Evolutionary conservation across 345 rosid species (phyloP), one percentile per base, ranked within the genome.

Genomic region (Acer yangbiense): DNA sequence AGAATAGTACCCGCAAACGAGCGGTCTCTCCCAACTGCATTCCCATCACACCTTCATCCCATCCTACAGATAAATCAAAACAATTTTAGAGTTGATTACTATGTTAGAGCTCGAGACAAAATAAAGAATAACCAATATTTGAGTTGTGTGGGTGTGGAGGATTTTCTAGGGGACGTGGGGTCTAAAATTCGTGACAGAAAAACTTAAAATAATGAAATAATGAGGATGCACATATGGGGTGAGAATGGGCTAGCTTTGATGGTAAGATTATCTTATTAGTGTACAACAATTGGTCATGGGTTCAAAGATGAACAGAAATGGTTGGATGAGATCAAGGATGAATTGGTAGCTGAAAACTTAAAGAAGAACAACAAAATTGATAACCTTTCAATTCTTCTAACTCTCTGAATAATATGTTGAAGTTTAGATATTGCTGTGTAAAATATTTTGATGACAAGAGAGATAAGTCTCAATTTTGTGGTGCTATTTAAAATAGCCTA

Each of bases 31-130:
- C 99, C 61, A 92, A 77, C 83, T 93, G 97, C 99, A 95, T 95
- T 76, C 92, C 98, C 82, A 91, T 9, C 76, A 95, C 99, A 69
- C 99, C 99, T 90, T 93, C 99, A 89, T 95, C 99, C 98, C 98
- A 93, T 83, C 99, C 99, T 95, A 81, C 78, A 88, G 25, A 58
- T 50, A 16, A 12, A 55, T 76, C 10, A 48, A 48, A 69, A 69
- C 64, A 79, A 54, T 12, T 54, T 14, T 57, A 4, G 39, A 35
- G 39, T 0, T 35, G 39, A 35, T 35, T 35, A 35, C 6, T 35
- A 35, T 35, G 6, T 35, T 57, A 57, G 9, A 60, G 21, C 21
- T 60, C 9, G 9, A 60, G 8, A 60, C 7, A 14, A 1, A 13
- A 60, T 60, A 18, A 60, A 20, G 27, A 9, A 60, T 60, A 21